Evolutionary conservation across 179 eudicot species (phyloP).

Genomic region (Pouteria campechiana): DNA sequence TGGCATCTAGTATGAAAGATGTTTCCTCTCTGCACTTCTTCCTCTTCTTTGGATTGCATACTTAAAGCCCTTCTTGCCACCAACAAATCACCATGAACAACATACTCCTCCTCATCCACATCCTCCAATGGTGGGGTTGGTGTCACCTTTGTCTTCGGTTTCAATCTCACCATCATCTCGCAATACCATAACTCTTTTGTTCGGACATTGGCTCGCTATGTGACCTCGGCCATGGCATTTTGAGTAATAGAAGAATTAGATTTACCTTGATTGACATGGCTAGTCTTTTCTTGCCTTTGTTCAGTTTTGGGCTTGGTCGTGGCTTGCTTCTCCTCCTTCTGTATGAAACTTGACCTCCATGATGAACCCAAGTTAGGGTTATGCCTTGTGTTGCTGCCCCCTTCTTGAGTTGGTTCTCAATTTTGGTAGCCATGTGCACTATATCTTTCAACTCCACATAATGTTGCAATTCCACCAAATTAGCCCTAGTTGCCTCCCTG

Average conservation of each 20-base stretch:
- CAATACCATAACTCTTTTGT: neutral
- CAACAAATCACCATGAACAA: neutral
- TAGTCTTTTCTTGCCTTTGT: too few relatives aligned
- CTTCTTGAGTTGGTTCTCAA: conserved; percentile 3
- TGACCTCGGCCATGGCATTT: neutral
- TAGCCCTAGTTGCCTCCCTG: too few relatives aligned
- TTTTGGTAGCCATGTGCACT: neutral
- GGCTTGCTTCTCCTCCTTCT: neutral
- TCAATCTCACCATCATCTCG: neutral
- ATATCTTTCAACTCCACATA: neutral
- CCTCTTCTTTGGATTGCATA: too few relatives aligned
- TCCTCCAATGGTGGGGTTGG: neutral
- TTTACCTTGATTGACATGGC: too few relatives aligned
- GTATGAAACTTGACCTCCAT: neutral
- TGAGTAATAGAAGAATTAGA: neutral
- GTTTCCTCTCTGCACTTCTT: too few relatives aligned
- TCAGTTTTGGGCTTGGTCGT: too few relatives aligned
- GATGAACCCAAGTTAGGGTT: too few relatives aligned
- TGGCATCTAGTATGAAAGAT: too few relatives aligned
- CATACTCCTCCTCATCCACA: neutral
- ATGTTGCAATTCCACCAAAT: conserved; percentile 6
- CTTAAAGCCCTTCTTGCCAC: neutral
- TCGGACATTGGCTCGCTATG: conserved; percentile 1
- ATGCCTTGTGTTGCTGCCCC: neutral
- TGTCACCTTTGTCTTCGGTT: neutral